Evolutionary conservation across 2,329 filamentous ascomycete genomes (phyloP).

Genomic region (Fusarium coicis): DNA sequence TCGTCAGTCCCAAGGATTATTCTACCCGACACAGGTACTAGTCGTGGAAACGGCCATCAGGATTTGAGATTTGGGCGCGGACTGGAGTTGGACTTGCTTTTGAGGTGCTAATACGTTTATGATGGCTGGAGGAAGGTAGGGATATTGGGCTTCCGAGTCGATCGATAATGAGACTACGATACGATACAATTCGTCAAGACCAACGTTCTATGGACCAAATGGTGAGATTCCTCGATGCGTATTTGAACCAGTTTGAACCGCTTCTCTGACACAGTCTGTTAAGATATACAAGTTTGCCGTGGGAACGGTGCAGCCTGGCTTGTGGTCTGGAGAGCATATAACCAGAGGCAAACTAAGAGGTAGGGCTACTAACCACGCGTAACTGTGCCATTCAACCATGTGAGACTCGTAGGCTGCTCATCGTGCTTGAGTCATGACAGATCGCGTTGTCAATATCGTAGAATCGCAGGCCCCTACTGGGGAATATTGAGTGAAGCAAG

Average conservation of each 20-base stretch:
- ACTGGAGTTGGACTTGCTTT: slow-evolving; percentile 8
- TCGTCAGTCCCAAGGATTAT: slow-evolving; percentile 88
- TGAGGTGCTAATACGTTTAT: slow-evolving; percentile 27
- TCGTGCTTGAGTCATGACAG: neutral
- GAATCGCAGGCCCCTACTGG: neutral
- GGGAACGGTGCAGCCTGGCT: neutral
- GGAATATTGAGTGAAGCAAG: neutral
- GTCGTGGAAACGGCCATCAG: neutral
- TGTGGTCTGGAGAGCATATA: neutral
- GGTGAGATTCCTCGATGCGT: slow-evolving; percentile 37
- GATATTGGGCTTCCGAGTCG: slow-evolving; percentile 9
- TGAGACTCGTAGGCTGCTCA: neutral
- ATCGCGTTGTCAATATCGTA: neutral
- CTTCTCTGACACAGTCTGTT: slow-evolving; percentile 34
- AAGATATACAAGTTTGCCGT: slow-evolving; percentile 27
- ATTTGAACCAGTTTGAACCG: slow-evolving; percentile 1
- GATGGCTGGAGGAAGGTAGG: slow-evolving; percentile 10
- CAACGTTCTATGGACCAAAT: slow-evolving; percentile 14
- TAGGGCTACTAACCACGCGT: neutral
- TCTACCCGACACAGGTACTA: slow-evolving; percentile 43
- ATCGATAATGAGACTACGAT: slow-evolving; percentile 33
- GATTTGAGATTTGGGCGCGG: slow-evolving; percentile 5
- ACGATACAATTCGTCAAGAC: neutral
- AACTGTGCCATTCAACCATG: neutral
- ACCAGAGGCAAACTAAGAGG: slow-evolving; percentile 5